A percentile compares a stretch with the other conserved stretches of the same genome.
These are phyloP conservation scores for Pythium graminicola DNA, from an alignment of 352 stramenopile genomes.

Conservation along the genomic window DNA sequence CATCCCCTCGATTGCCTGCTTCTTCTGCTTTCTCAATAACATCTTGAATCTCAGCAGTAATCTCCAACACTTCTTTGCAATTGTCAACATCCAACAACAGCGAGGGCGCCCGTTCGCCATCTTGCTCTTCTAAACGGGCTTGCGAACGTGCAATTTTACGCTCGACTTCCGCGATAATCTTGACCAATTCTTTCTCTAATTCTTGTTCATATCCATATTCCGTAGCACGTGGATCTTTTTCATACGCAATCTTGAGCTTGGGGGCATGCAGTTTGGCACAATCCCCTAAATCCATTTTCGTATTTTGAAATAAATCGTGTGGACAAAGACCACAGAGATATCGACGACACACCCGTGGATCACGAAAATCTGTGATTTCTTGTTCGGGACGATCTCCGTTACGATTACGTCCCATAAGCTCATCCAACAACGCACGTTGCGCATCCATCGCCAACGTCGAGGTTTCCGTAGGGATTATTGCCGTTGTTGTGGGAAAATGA, in stretches of 20 bases:
- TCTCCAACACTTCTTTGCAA: conserved; percentile 59
- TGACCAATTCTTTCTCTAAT: conserved; percentile 56
- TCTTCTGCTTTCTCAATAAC: conserved; percentile 51
- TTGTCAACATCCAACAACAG: conserved; percentile 41
- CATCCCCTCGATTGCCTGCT: conserved; percentile 48
- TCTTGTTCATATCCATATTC: conserved; percentile 69
- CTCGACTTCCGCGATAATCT: conserved; percentile 65
- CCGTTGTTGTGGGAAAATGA: too few species aligned
- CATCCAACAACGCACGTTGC: conserved; percentile 82
- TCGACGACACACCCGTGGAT: conserved; percentile 70
- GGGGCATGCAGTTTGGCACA: conserved; percentile 69
- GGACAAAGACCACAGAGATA: conserved; percentile 81
- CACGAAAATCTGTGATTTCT: conserved; percentile 63
- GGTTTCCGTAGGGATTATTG: too few species aligned
- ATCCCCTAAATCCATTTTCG: conserved; percentile 77
- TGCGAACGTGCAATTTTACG: conserved; percentile 73
- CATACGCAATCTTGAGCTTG: conserved; percentile 55
- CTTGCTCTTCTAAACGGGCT: conserved; percentile 62
- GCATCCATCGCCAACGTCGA: conserved; percentile 52
- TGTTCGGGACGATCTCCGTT: conserved; percentile 82
- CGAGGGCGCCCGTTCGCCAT: conserved; percentile 35
- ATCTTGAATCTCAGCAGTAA: conserved; percentile 69
- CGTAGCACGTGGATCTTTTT: conserved; percentile 25
- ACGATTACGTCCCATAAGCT: conserved; percentile 89
- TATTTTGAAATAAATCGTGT: conserved; percentile 88